phyloP scores from a whole-genome alignment of 192 early-diverging fungal genomes.

The Backusella westeae region DNA sequence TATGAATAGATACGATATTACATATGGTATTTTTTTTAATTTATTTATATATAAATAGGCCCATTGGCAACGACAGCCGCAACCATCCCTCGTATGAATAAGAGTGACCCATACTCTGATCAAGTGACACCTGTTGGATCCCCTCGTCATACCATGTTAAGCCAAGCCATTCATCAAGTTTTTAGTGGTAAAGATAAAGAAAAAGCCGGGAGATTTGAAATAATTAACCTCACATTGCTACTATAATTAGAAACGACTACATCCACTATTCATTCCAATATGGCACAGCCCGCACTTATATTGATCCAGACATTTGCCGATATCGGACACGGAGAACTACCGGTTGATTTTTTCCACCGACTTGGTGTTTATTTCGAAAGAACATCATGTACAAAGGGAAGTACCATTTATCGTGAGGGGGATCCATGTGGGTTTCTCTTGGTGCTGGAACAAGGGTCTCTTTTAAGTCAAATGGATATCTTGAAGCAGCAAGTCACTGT shows the following conservation, averaged over 20 bases:
- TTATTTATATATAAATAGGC: conserved; percentile 5
- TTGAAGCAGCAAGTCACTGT: conserved; percentile 31
- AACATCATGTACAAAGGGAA: conserved; percentile 47
- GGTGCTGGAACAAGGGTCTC: conserved; percentile 72
- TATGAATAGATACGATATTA: background rate
- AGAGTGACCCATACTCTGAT: background rate
- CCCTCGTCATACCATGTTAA: conserved; percentile 34
- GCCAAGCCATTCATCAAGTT: conserved; percentile 25
- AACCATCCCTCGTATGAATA: background rate
- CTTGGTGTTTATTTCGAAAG: conserved; percentile 68
- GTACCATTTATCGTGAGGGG: conserved; percentile 68
- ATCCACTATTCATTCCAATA: conserved; percentile 30
- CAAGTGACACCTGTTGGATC: background rate
- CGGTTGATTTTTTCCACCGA: conserved; percentile 50
- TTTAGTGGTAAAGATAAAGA: conserved; percentile 19
- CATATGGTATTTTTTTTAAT: background rate
- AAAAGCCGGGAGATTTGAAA: background rate
- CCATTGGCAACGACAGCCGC: background rate
- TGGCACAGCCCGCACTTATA: conserved; percentile 51
- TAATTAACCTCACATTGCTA: background rate
- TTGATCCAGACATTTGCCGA: conserved; percentile 66
- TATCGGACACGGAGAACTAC: conserved; percentile 24
- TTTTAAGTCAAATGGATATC: conserved; percentile 37
- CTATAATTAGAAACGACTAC: conserved; percentile 14
- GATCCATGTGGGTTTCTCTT: conserved; percentile 61